Evolutionary conservation across 805 yeast species (phyloP).

Genomic region (Clavispora asparagi): DNA sequence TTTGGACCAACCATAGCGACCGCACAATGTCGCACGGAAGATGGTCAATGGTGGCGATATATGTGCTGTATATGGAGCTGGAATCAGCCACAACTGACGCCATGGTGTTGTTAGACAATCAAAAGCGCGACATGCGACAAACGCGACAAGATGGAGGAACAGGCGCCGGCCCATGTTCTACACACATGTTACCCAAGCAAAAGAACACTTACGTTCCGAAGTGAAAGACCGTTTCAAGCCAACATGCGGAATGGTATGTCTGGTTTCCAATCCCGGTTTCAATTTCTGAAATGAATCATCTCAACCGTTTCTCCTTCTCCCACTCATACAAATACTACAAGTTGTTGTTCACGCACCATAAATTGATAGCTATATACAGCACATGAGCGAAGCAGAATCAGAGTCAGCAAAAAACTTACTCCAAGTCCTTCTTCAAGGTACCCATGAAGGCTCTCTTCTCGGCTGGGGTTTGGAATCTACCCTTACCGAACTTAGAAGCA

Average conservation of each 20-base stretch:
- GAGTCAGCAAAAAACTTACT: slow-evolving; percentile 13
- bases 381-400: background rate
- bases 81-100: slow-evolving; percentile 18
- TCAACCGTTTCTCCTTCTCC: too few relatives aligned
- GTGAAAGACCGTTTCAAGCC: too few relatives aligned
- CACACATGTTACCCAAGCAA: too few relatives aligned
- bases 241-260: too few relatives aligned
- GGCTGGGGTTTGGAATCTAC: slow-evolving; percentile 99
- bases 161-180: too few relatives aligned
- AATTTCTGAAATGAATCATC: too few relatives aligned
- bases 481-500: slow-evolving; percentile 99
- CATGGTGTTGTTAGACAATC: background rate
- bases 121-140: background rate
- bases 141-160: background rate
- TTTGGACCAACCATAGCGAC: slow-evolving; percentile 38
- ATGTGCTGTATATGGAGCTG: slow-evolving; percentile 30
- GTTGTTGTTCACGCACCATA: background rate
- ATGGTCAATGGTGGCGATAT: slow-evolving; percentile 39
- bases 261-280: too few relatives aligned
- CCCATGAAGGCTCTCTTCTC: slow-evolving; percentile 99
- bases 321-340: too few relatives aligned
- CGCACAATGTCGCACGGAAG: slow-evolving; percentile 40
- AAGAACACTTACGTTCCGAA: too few relatives aligned
- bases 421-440: slow-evolving; percentile 97
- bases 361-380: slow-evolving; percentile 8